A percentile compares a stretch with the other conserved stretches of the same genome.
These are phyloP conservation scores for Penicillium desertorum DNA, from an alignment of 495 filamentous ascomycete genomes.

Conservation along the genomic window DNA sequence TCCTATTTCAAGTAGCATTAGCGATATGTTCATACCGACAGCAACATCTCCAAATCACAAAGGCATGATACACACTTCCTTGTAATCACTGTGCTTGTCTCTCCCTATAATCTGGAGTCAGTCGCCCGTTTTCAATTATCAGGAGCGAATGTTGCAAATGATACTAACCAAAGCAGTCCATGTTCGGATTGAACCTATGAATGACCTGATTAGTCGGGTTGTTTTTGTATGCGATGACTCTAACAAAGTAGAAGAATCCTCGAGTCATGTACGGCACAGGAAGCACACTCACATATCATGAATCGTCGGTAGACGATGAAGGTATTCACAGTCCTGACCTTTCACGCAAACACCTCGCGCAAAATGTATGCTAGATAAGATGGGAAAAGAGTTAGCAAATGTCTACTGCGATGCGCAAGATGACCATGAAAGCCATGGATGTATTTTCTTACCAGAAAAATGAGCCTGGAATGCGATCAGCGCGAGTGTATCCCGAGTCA, in stretches of 20 bases:
- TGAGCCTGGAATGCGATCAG: slow-evolving; percentile 73
- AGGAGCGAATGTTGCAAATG: slow-evolving; percentile 24
- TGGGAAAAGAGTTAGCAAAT: slow-evolving; percentile 8
- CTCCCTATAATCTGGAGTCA: slow-evolving; percentile 6
- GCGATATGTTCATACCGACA: slow-evolving; percentile 31
- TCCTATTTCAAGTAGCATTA: slow-evolving; percentile 62
- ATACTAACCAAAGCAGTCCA: slow-evolving; percentile 86
- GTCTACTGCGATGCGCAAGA: neutral
- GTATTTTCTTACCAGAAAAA: slow-evolving; percentile 66
- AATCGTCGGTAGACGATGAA: slow-evolving; percentile 75
- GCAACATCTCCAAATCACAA: slow-evolving; percentile 42
- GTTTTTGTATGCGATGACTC: neutral
- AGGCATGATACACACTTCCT: slow-evolving; percentile 33
- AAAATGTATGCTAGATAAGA: slow-evolving; percentile 62
- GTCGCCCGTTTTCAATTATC: neutral
- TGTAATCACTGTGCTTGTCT: slow-evolving; percentile 28
- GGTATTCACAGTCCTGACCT: slow-evolving; percentile 89
- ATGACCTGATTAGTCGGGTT: neutral
- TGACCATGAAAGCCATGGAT: neutral
- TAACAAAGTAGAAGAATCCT: neutral
- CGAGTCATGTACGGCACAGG: neutral
- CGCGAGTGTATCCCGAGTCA: slow-evolving; percentile 86
- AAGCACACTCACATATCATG: slow-evolving; percentile 57
- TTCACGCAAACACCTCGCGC: slow-evolving; percentile 78
- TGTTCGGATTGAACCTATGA: slow-evolving; percentile 68